These are phyloP conservation scores for Cladosporium sp. DNA, from an alignment of 2,329 filamentous ascomycete genomes.

Conservation along the genomic window DNA sequence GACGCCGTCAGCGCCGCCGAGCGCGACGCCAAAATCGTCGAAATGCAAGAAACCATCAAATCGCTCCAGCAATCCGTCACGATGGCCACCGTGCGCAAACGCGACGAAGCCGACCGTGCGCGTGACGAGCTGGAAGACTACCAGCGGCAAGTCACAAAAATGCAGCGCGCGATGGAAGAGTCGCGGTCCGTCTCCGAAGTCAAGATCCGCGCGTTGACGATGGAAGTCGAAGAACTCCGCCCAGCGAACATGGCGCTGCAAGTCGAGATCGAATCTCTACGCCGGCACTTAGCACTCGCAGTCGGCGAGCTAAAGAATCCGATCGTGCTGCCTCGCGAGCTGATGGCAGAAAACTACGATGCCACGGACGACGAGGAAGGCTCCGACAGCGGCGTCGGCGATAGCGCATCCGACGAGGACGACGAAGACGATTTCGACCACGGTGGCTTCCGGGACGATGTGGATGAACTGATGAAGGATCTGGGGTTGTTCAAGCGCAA, in stretches of 20 bases:
- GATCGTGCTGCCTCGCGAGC: conserved; percentile 61
- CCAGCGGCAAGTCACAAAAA: conserved; percentile 80
- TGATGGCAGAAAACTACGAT: conserved; percentile 37
- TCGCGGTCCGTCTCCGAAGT: conserved; percentile 84
- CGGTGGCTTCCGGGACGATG: conserved; percentile 68
- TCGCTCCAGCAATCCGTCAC: conserved; percentile 73
- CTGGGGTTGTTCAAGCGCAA: conserved; percentile 79
- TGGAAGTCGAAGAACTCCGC: conserved; percentile 50
- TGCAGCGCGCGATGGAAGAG: conserved; percentile 97
- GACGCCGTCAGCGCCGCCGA: conserved; percentile 90
- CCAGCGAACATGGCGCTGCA: conserved; percentile 59
- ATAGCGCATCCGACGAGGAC: conserved; percentile 45
- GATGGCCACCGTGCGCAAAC: conserved; percentile 62
- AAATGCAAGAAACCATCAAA: conserved; percentile 95
- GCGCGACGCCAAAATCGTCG: conserved; percentile 87
- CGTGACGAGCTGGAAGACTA: conserved; percentile 91
- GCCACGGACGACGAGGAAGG: conserved; percentile 53
- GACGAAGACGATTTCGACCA: conserved; percentile 51
- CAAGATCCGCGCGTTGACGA: conserved; percentile 81
- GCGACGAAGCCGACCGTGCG: conserved; percentile 69
- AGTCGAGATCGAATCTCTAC: conserved; percentile 78
- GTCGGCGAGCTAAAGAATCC: conserved; percentile 87
- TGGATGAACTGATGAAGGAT: conserved; percentile 80
- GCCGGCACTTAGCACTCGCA: conserved; percentile 83
- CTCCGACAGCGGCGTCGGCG: conserved; percentile 58